Base-by-base conservation (phyloP, 2,329 filamentous ascomycete species). In the Colletotrichum sublineola region DNA sequence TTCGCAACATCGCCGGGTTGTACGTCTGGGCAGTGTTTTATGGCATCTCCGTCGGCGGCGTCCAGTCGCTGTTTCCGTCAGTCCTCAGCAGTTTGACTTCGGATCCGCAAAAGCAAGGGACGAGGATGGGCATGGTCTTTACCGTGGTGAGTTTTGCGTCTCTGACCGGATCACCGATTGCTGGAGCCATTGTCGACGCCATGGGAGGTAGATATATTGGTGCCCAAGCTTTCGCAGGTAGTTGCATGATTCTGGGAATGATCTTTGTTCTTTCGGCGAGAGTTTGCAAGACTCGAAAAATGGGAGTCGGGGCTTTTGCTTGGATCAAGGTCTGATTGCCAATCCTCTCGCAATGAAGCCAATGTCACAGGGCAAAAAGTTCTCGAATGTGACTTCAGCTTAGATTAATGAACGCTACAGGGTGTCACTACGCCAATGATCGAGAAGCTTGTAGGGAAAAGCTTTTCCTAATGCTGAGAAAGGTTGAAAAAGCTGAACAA, bases 41-140 rank as follows among this genome's bases (percentile, higher is more conserved):
- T 55, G 79, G 79, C 1, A 71, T 79, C 12, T 74, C 74, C 5
- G 78, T 77, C 15, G 79, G 76, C 20, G 76, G 74, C 5, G 75
- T 77, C 24, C 79, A 80, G 63, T 77, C 77, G 14, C 75, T 78
- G 1, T 85, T 82, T 64, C 77, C 80, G 11, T 79, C 80, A 29
- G 81, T 81, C 6, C 76, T 84, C 33, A 82, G 82, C 15, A 82
- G 81, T 67, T 66, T 85, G 73, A 84, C 81, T 5, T 78, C 76
- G 56, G 82, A 85, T 55, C 82, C 82, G 12, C 75, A 78, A 1
- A 84, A 82, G 76, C 81, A 84, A 78, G 84, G 84, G 12, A 81
- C 79, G 2, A 74, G 84, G 11, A 83, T 84, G 65, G 84, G 84
- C 46, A 84, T 85, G 83, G 80, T 84, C 14, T 83, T 81, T 66